A percentile compares a stretch with the other conserved stretches of the same genome.
phyloP scores from a whole-genome alignment of 73 alveolate species.

The Breviolum minutum region DNA sequence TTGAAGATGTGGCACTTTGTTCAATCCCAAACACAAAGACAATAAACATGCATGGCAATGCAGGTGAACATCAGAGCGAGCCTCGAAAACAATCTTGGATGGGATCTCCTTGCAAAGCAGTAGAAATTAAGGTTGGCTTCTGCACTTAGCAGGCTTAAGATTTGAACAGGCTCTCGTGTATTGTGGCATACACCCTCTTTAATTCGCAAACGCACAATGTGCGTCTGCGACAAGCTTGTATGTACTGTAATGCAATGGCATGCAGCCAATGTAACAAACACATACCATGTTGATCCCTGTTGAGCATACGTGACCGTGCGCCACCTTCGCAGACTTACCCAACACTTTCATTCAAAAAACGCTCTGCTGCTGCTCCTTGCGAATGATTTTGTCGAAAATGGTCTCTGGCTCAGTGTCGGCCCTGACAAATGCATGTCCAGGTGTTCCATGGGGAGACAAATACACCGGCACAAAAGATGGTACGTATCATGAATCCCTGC shows the following conservation, averaged over 20 bases:
- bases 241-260: background rate
- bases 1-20: too few species aligned
- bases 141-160: background rate
- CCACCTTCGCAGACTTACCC: background rate
- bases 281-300: background rate
- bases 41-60: too few species aligned
- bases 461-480: background rate
- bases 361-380: constrained; percentile 38
- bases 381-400: constrained; percentile 98
- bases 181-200: background rate
- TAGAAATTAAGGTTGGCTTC: background rate
- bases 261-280: background rate
- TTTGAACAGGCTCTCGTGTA: background rate
- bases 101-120: constrained; percentile 97
- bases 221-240: background rate
- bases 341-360: too few species aligned
- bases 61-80: constrained; percentile 42
- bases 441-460: too few species aligned
- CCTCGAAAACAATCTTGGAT: constrained; percentile 98
- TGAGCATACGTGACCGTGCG: background rate
- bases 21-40: too few species aligned
- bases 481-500: background rate
- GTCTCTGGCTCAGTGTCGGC: constrained; percentile 96
- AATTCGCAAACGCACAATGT: background rate
- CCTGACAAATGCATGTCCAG: background rate